Base-by-base conservation (phyloP, 2,329 filamentous ascomycete species). In the Thelonectria blattea region DNA sequence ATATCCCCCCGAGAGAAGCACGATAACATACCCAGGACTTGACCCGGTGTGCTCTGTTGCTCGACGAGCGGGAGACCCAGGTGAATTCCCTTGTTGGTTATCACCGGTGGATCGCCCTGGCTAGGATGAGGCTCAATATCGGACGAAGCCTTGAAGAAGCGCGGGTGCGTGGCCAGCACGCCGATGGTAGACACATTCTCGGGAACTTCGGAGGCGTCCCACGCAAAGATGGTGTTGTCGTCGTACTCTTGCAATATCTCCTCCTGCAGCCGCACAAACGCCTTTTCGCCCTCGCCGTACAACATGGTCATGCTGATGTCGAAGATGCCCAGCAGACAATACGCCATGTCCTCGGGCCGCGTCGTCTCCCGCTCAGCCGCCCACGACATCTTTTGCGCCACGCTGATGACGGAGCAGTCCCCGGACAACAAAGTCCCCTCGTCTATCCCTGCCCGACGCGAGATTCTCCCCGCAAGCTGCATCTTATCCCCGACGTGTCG, bases 221-320 rank as follows among this genome's bases (percentile, higher is more conserved):
- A 71, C 1, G 67, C 63, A 48, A 67, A 64, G 48, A 67, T 62
- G 2, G 65, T 63, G 5, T 68, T 56, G 22, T 70, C 66, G 32
- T 71, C 62, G 10, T 61, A 63, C n/a, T 65, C 56, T 14, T 64
- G 63, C 2, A 71, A 47, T 2, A 71, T 69, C 43, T 71, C 66
- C 46, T 71, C 67, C n/a, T 71, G 69, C 34, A 71, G 56, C 4
- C 68, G 62, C 22, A 69, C 56, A 30, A 71, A 71, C 0, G 69
- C 68, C 18, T 56, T 64, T 2, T 65, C 59, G 0, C 68, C 67
- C 34, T 69, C 67, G 9, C 63, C 67, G 39, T 68, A 69, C 1
- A 68, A 48, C 63, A 68, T 64, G 8, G 62, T 59, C 63, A 68
- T 68, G 49, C 52, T 66, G 15, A 69, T 59, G 22, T 64, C 55